Percentiles rank a stretch among this genome's conserved stretches.
Conservation (phyloP, 2,329 filamentous ascomycete genomes). For the Cytospora chrysosperma region DNA sequence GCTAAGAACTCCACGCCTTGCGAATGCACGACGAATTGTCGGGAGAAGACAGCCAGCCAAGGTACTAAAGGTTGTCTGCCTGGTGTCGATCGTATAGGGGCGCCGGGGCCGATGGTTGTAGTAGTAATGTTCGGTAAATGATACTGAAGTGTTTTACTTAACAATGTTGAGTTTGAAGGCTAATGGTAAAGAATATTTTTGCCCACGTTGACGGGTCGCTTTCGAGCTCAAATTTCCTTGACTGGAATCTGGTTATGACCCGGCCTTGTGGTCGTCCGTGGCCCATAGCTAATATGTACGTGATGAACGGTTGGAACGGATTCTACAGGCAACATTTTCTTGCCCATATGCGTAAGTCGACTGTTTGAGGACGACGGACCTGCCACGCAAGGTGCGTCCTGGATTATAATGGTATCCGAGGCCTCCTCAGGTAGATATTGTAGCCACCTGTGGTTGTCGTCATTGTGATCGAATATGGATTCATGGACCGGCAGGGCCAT, state of each 20-base stretch:
- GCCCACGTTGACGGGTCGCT: background rate
- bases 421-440: background rate
- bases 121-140: background rate
- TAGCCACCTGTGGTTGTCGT: background rate
- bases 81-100: background rate
- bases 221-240: background rate
- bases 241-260: background rate
- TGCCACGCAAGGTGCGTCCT: background rate
- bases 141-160: background rate
- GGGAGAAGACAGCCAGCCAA: conserved; percentile 8
- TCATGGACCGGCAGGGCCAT: background rate
- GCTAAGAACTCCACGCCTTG: conserved; percentile 17
- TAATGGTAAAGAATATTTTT: background rate
- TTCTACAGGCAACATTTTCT: background rate
- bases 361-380: background rate
- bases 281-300: background rate
- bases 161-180: background rate
- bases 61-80: conserved; percentile 2
- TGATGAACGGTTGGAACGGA: background rate
- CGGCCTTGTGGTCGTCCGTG: background rate
- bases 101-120: background rate
- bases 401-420: background rate
- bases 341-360: background rate
- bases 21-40: conserved; percentile 10
- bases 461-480: background rate